A percentile compares a stretch with the other conserved stretches of the same genome.
Evolutionary conservation across 768 basidiomycete genomes (phyloP).

Genomic region (Leccinum rimulosum): DNA sequence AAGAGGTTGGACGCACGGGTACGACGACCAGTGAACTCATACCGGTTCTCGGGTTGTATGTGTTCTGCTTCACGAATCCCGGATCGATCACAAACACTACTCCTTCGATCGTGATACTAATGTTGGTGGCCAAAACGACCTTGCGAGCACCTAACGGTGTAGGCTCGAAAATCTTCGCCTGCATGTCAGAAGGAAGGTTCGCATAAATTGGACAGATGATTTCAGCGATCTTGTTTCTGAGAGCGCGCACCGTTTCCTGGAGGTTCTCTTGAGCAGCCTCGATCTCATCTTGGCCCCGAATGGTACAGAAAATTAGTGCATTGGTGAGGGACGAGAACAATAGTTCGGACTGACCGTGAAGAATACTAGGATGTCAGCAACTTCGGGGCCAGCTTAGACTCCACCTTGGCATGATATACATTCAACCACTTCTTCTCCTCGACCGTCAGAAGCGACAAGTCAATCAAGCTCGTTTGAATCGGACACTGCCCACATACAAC

Average conservation of each 20-base stretch:
- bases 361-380: conserved; percentile 95
- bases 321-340: not conserved
- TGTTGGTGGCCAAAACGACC: conserved; percentile 97
- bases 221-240: conserved; percentile 95
- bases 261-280: conserved; percentile 96
- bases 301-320: conserved; percentile 6
- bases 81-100: conserved; percentile 99
- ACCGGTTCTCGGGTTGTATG: conserved; percentile 96
- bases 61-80: conserved; percentile 98
- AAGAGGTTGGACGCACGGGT: conserved; percentile 57
- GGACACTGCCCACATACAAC: conserved; percentile 53
- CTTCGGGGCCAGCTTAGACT: conserved; percentile 46
- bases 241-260: conserved; percentile 89
- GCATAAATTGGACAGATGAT: conserved; percentile 98
- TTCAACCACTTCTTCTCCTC: conserved; percentile 84
- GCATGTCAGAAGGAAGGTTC: conserved; percentile 99
- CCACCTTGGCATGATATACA: conserved; percentile 74
- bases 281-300: conserved; percentile 94
- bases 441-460: conserved; percentile 54
- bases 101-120: conserved; percentile 98
- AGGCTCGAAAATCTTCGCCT: conserved; percentile 98
- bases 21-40: conserved; percentile 98
- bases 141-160: conserved; percentile 96
- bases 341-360: conserved; percentile 63
- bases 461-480: conserved; percentile 82